phyloP scores from a whole-genome alignment of 768 basidiomycete species.

The Rhodocollybia butyracea region DNA sequence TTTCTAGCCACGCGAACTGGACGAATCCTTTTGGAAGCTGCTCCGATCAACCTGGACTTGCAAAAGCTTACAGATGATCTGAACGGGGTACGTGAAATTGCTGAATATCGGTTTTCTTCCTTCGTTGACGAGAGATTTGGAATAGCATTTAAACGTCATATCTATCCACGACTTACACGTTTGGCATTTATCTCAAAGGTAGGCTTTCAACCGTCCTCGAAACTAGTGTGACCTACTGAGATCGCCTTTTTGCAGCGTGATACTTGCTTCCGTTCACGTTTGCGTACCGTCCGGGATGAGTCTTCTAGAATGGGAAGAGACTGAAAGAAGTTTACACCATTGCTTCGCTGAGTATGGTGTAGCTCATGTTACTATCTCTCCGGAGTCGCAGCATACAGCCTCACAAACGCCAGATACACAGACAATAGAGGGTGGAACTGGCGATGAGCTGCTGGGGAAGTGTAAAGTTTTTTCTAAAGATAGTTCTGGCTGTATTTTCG shows the following conservation, averaged over 20 bases:
- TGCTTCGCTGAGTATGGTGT: constrained; percentile 53
- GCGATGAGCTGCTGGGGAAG: constrained; percentile 2
- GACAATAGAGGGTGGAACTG: neutral
- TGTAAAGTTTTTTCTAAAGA: constrained; percentile 4
- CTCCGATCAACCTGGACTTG: constrained; percentile 47
- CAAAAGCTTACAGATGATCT: constrained; percentile 48
- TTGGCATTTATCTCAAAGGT: constrained; percentile 57
- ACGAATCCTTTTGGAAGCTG: constrained; percentile 50
- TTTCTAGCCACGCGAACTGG: constrained; percentile 41
- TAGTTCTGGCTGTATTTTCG: constrained; percentile 3
- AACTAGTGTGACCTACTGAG: neutral
- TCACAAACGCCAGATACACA: neutral
- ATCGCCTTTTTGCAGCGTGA: constrained; percentile 29
- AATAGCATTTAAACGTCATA: constrained; percentile 41
- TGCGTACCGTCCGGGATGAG: constrained; percentile 45
- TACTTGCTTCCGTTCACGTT: constrained; percentile 53
- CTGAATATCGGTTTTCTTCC: too few relatives aligned
- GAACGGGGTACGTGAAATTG: constrained; percentile 35
- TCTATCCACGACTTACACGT: constrained; percentile 52
- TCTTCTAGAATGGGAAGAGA: constrained; percentile 48
- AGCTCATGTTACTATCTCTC: constrained; percentile 53
- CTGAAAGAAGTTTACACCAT: constrained; percentile 44
- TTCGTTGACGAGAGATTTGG: too few relatives aligned
- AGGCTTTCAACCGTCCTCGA: constrained; percentile 12
- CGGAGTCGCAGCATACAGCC: constrained; percentile 35